phyloP scores from a whole-genome alignment of 441 rosid species.

The Syzygium syzygioides region DNA sequence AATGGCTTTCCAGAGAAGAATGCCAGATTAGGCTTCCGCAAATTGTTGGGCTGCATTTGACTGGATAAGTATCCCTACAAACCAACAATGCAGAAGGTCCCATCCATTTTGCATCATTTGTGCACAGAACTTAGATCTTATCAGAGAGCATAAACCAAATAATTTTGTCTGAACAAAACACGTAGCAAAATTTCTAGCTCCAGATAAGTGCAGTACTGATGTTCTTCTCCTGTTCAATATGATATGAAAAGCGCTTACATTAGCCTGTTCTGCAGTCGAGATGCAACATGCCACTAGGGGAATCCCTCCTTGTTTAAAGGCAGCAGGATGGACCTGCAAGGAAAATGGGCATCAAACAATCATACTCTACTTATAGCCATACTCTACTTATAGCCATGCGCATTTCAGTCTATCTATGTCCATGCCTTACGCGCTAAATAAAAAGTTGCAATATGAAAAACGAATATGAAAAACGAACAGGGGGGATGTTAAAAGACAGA shows the following conservation, averaged over 20 bases:
- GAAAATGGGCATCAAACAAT: neutral
- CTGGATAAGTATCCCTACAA: neutral
- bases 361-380: too few species aligned
- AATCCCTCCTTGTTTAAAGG: slow-evolving; percentile 74
- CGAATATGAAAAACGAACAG: neutral
- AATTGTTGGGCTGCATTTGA: neutral
- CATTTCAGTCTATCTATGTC: neutral
- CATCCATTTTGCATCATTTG: neutral
- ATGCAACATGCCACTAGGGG: slow-evolving; percentile 79
- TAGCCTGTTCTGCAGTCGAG: slow-evolving; percentile 80
- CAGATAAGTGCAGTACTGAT: neutral
- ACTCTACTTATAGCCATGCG: too few species aligned
- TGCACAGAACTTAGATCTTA: neutral
- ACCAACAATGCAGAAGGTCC: neutral
- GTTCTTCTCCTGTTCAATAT: neutral
- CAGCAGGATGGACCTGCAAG: slow-evolving; percentile 83
- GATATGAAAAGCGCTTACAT: slow-evolving; percentile 35
- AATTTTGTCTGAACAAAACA: neutral
- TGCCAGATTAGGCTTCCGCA: neutral
- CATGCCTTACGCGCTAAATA: neutral
- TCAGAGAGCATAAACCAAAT: neutral
- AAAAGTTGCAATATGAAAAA: too few species aligned
- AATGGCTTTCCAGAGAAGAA: neutral
- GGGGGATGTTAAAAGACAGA: neutral
- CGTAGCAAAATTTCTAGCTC: neutral